Evolutionary conservation across 1,284 basidiomycete genomes (phyloP).

Genomic region (Cryptococcus sp.): DNA sequence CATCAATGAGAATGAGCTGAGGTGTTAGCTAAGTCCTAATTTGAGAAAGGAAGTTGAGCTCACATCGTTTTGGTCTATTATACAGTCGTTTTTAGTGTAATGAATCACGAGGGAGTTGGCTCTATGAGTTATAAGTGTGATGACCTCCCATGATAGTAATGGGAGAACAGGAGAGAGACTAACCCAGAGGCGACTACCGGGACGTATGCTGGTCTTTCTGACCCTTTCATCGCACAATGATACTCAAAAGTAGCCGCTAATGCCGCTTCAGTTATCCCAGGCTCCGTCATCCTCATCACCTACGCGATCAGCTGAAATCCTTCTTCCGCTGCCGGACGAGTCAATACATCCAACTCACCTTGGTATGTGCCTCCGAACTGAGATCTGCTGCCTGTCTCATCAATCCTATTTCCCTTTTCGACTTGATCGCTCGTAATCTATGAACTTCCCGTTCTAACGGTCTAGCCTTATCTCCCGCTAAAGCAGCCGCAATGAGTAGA

Average conservation of each 20-base stretch:
- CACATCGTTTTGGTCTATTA: slow-evolving; percentile 63
- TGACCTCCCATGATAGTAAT: background rate
- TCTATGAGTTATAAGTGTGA: slow-evolving; percentile 45
- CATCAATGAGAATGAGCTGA: slow-evolving; percentile 74
- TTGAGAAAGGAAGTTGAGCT: slow-evolving; percentile 4
- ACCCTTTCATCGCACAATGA: slow-evolving; percentile 67
- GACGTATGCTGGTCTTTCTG: slow-evolving; percentile 83
- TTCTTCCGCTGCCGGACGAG: too few relatives aligned
- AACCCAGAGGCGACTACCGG: slow-evolving; percentile 91
- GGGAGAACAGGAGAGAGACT: slow-evolving; percentile 21
- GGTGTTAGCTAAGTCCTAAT: slow-evolving; percentile 2
- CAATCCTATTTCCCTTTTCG: slow-evolving; percentile 43
- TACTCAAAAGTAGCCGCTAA: slow-evolving; percentile 87
- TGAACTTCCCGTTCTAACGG: slow-evolving; percentile 47
- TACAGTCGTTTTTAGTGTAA: slow-evolving; percentile 82
- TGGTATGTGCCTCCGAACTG: slow-evolving; percentile 44
- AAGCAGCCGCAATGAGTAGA: slow-evolving; percentile 41
- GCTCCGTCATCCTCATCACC: slow-evolving; percentile 69
- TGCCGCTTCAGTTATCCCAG: slow-evolving; percentile 66
- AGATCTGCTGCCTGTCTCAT: slow-evolving; percentile 51
- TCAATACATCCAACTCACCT: slow-evolving; percentile 19
- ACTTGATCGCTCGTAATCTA: slow-evolving; percentile 48
- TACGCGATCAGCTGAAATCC: slow-evolving; percentile 5
- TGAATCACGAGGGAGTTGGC: slow-evolving; percentile 84
- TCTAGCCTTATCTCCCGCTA: slow-evolving; percentile 32